These are phyloP conservation scores for Brettanomyces naardenensis DNA, from an alignment of 805 yeast genomes.

Conservation along the genomic window DNA sequence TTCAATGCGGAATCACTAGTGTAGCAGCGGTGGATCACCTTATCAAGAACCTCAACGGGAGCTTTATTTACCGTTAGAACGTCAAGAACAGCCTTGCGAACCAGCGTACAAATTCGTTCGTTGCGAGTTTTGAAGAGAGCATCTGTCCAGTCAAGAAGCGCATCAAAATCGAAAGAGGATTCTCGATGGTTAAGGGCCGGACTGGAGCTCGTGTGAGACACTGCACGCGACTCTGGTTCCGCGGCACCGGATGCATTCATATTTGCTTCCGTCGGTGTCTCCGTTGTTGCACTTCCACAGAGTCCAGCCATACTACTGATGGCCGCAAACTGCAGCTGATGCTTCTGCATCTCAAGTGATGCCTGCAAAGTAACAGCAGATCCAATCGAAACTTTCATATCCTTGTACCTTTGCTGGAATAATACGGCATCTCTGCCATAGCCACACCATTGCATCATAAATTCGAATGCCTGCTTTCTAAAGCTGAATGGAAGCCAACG, in stretches of 20 bases:
- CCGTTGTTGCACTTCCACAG: slow-evolving; percentile 65
- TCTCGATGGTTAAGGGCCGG: background rate
- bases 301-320: slow-evolving; percentile 79
- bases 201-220: background rate
- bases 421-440: slow-evolving; percentile 58
- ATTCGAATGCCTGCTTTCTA: slow-evolving; percentile 72
- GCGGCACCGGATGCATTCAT: background rate
- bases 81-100: slow-evolving; percentile 63
- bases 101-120: slow-evolving; percentile 52
- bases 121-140: slow-evolving; percentile 54
- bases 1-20: slow-evolving; percentile 48
- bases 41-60: slow-evolving; percentile 42
- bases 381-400: slow-evolving; percentile 38
- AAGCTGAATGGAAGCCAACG: slow-evolving; percentile 82
- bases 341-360: slow-evolving; percentile 71
- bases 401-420: slow-evolving; percentile 58
- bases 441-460: slow-evolving; percentile 92
- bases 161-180: slow-evolving; percentile 62
- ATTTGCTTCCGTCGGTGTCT: too few species aligned
- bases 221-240: background rate
- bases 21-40: slow-evolving; percentile 69
- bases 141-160: slow-evolving; percentile 75
- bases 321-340: slow-evolving; percentile 61
- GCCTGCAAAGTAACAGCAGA: slow-evolving; percentile 50
- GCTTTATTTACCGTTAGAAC: slow-evolving; percentile 51